Base-by-base conservation (phyloP, 768 basidiomycete species). In the Epithele typhae region DNA sequence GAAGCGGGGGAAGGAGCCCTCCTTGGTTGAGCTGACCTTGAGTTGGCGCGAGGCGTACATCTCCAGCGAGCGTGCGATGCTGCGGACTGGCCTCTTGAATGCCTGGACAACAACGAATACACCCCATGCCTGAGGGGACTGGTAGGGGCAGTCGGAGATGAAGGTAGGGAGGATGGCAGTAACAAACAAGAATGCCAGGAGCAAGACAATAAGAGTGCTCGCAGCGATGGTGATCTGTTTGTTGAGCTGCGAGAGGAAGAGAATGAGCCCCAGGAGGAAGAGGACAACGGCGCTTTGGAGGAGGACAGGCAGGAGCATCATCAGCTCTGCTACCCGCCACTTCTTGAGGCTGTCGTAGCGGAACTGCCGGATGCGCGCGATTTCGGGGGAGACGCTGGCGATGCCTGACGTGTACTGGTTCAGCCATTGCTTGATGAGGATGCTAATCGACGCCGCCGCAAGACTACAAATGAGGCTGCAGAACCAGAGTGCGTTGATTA, bases 281-380 rank as follows among this genome's bases (percentile, higher is more conserved):
- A 59, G 53, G 2, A 51, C 56, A 11, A 56, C 35, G 5, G 52
- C 42, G 37, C 47, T 42, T 37, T 53, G 51, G 15, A 54, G 40
- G 9, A 56, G 46, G 30, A 56, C 43, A 8, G 62, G 60, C 3
- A 62, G 45, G 3, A 52, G 36, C 24, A 50, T 53, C 45, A 62
- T 48, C 21, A 62, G 57, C 24, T 45, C 60, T 2, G 47, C 45
- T 2, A 64, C 54, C 25, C 51, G 43, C 60, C 60, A 64, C 22
- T 49, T 48, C 24, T 22, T 40, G 22, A 48, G 40, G 19, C 40
- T 34, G 25, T 49, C 44, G 15, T 30, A 35, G n/a, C 52, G 52
- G 32, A 45, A 45, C 32, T 48, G 48, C 8, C 52, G 48, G 3
- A 49, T 23, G 6, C 47, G 52, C 4, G 48, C 52, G 5, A 45